Evolutionary conservation across 305 asterid species (phyloP).

Genomic region (Fraxinus greggii): DNA sequence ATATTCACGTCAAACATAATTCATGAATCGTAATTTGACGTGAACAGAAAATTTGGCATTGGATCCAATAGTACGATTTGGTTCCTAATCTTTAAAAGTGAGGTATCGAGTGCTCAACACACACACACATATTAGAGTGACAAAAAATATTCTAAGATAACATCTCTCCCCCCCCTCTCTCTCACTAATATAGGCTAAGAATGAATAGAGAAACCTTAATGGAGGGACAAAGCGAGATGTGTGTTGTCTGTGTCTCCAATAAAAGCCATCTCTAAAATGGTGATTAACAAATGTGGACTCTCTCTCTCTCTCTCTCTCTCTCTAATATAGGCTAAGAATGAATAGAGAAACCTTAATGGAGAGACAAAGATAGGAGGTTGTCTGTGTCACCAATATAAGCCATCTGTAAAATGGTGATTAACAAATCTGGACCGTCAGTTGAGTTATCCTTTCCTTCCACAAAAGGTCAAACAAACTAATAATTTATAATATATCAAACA

Average conservation of each 20-base stretch:
- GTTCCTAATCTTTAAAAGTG: too few species aligned
- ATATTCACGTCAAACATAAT: neutral
- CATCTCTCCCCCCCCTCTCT: too few species aligned
- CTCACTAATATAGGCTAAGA: too few species aligned
- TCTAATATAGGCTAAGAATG: neutral
- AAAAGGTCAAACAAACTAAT: neutral
- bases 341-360: conserved; percentile 23
- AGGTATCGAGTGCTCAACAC: too few species aligned
- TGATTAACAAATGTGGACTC: conserved; percentile 27
- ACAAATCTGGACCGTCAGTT: conserved; percentile 34
- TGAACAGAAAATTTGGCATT: neutral
- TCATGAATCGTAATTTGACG: neutral
- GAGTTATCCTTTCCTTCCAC: neutral
- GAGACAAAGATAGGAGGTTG: neutral
- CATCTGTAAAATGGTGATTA: neutral
- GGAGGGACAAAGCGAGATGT: neutral
- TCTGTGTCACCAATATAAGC: conserved; percentile 8
- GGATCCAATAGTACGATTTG: neutral
- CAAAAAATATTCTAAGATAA: neutral
- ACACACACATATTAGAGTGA: neutral
- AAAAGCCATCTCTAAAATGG: conserved; percentile 12
- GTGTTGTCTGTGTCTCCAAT: conserved; percentile 1
- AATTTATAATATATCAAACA: too few species aligned
- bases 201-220: conserved; percentile 22
- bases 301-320: too few species aligned